phyloP scores from a whole-genome alignment of 306 rosid genomes.

The Begonia fuchsioides region DNA sequence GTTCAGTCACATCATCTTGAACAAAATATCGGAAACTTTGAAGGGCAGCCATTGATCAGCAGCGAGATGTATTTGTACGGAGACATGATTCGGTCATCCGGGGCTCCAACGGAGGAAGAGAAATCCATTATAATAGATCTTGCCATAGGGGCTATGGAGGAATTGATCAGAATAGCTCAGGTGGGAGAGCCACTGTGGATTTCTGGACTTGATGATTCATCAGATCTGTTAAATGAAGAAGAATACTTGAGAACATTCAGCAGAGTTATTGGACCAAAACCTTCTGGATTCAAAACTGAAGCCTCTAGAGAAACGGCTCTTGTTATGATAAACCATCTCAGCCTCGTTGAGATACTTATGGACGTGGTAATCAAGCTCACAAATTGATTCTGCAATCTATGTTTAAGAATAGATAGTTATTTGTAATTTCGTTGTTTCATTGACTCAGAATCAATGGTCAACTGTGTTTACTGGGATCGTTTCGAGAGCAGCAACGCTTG shows the following conservation, averaged over 20 bases:
- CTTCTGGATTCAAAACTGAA: slow-evolving; percentile 42
- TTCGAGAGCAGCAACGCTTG: slow-evolving; percentile 47
- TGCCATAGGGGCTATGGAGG: slow-evolving; percentile 65
- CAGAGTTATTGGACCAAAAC: slow-evolving; percentile 49
- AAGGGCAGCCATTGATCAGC: slow-evolving; percentile 34
- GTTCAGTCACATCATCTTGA: slow-evolving; percentile 31
- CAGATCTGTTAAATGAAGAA: slow-evolving; percentile 28
- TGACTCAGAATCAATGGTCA: slow-evolving; percentile 62
- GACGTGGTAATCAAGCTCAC: slow-evolving; percentile 36
- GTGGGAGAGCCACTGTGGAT: slow-evolving; percentile 57
- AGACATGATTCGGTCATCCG: slow-evolving; percentile 45
- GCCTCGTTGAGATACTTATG: slow-evolving; percentile 72
- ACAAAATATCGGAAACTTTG: slow-evolving; percentile 32
- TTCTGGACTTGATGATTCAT: slow-evolving; percentile 6
- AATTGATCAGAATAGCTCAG: slow-evolving; percentile 39
- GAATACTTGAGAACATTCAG: slow-evolving; percentile 56
- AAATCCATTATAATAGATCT: slow-evolving; percentile 44
- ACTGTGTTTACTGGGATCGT: slow-evolving; percentile 48
- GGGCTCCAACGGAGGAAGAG: slow-evolving; percentile 36
- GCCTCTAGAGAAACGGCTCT: slow-evolving; percentile 50
- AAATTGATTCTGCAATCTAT: too few species aligned
- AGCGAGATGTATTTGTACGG: slow-evolving; percentile 47
- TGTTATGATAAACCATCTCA: slow-evolving; percentile 42
- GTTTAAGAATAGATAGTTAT: too few species aligned
- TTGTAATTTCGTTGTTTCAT: too few species aligned